Base-by-base conservation (phyloP, 2,329 filamentous ascomycete species). In the Botrytis pseudocinerea region DNA sequence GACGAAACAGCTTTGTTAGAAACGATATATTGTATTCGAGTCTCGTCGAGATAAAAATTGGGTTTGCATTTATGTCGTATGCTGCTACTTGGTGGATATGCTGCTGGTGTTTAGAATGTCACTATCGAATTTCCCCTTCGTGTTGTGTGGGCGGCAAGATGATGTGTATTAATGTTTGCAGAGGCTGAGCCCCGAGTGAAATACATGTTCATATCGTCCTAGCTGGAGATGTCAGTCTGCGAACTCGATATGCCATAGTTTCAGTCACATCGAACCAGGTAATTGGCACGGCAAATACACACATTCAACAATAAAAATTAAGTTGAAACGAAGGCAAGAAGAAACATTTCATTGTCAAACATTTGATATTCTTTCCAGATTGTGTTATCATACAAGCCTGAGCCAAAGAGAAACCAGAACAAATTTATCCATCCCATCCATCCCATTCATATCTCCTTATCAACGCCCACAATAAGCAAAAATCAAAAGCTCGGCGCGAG, bases 391-490 rank as follows among this genome's bases (percentile, higher is more conserved):
- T 57, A 57, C 48, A 69, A 57, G 4, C 6, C 16, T 9, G 10
- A 69, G 65, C 65, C 65, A 68, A 68, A 68, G 65, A 68, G 35
- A 57, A 42, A 25, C 42, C 5, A 44, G n/a, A 63, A 44, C 25
- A 42, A 65, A 42, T 57, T 38, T 57, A 57, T n/a, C 65, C 65
- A 42, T 42, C n/a, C 65, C 16, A 32, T 32, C 65, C 51, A 68
- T 42, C n/a, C 48, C 48, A 18, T 57, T 68, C 48, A 42, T 42
- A 69, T 42, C 51, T 48, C 65, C 44, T 20, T 25, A 28, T 18
- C 25, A 69, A 69, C 65, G 48, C 65, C 51, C 6, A 8, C 32
- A 40, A 9, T 54, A 68, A 66, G 64, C 48, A 68, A 57, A 68
- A 42, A 54, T n/a, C 25, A 57, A 57, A 57, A 69, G 22, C 20